Base-by-base conservation (phyloP, 345 rosid species). In the Gossypium anomalum region DNA sequence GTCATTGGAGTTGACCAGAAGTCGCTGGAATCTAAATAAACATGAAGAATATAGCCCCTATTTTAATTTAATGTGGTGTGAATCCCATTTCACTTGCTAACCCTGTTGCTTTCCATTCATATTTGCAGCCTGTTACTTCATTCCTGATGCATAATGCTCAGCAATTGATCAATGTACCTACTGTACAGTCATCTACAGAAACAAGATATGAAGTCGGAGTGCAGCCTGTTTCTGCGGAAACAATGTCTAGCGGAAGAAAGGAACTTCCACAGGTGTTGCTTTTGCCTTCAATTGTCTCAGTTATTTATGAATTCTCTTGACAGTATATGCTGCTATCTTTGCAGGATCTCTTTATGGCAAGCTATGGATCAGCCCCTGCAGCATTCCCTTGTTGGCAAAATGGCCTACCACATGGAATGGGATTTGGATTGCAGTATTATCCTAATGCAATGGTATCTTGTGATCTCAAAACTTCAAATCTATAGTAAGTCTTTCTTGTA, bases 331-430 rank as follows among this genome's bases (percentile, higher is more conserved):
- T 65, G 66, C 73, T 38, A 65, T 72, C 72, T 80, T 61, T 76
- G 68, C 84, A 94, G 98, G 94, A 92, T 78, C 85, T 92, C 76
- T 92, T 92, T 78, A 67, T 90, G 38, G 74, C 87, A 81, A 84
- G 85, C 79, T 87, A 84, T 61, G 59, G 78, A 60, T 77, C 84
- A 62, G 80, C 53, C 11, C 74, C 84, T 16, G 83, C 82, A 12
- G 82, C 88, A 59, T 59, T 81, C 76, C 85, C 78, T 14, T 71
- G 70, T 64, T 89, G 97, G 93, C 87, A 84, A 79, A 61, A 61
- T 68, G 80, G 74, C 73, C 84, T 65, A 70, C 82, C 81, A 57
- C 86, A 87, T 77, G 83, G 81, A 78, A 83, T 57, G 80, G 89
- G 85, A 76, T 89, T 71, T 77, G 77, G 79, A 77, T 75, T 76